These are phyloP conservation scores for Medicago arabica DNA, from an alignment of 306 rosid genomes.

Conservation along the genomic window DNA sequence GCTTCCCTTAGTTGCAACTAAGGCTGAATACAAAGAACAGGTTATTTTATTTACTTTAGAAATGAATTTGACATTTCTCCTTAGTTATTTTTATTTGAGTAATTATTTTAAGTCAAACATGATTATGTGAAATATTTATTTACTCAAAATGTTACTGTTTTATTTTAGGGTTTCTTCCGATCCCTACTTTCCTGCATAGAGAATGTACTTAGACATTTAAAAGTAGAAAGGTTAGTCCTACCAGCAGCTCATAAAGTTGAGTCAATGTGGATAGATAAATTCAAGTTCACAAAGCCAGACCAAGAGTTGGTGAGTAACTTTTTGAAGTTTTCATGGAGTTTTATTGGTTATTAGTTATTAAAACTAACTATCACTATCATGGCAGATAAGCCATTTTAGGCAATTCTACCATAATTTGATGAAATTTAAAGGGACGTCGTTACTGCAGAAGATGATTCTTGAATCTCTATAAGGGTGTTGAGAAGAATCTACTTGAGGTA, in stretches of 20 bases:
- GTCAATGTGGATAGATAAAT: constrained; percentile 76
- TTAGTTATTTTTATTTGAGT: neutral
- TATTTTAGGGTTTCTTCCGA: constrained; percentile 74
- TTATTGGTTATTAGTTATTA: neutral
- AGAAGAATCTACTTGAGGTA: neutral
- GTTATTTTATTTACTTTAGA: constrained; percentile 39
- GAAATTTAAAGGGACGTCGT: constrained; percentile 73
- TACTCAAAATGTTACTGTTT: neutral
- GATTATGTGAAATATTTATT: neutral
- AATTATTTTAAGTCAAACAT: neutral
- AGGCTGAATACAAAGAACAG: constrained; percentile 68
- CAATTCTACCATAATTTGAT: constrained; percentile 56
- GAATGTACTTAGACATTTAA: constrained; percentile 56
- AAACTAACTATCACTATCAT: neutral
- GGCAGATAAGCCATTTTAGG: constrained; percentile 55
- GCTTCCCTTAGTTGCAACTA: constrained; percentile 86
- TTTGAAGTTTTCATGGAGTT: neutral
- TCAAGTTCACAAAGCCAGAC: constrained; percentile 61
- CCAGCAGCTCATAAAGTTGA: constrained; percentile 77
- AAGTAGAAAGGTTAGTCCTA: constrained; percentile 63
- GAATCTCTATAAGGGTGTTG: neutral
- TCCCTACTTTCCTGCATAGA: constrained; percentile 71
- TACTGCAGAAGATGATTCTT: constrained; percentile 58
- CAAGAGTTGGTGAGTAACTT: constrained; percentile 55
- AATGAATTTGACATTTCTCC: neutral